Evolutionary conservation across 257 asterid genomes (phyloP), one percentile per base, ranked within the genome.

Genomic region (Gynochthodes officinalis): DNA sequence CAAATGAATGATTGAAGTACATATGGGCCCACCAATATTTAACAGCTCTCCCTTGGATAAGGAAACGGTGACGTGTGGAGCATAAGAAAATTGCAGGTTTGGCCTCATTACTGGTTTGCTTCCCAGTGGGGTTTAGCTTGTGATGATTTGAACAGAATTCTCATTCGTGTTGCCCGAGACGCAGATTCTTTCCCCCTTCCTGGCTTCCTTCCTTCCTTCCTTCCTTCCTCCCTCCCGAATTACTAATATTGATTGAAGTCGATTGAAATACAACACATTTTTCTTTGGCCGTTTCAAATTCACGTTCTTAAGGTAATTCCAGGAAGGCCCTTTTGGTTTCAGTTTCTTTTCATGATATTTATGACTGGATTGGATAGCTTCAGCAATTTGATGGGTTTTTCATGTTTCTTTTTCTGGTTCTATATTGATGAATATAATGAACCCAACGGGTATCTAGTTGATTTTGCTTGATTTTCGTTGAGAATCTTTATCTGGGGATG

Each of bases 301-400:
- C 68, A 7, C 30, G 10, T 35, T 32, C 19, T 63, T 63, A 39
- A 63, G 68, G 68, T 63, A 63, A 35, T 63, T 63, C 68, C 6
- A 21, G 14, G 8, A 28, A 62, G 5, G 3, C 48, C 48, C 48
- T 62, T 62, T 63, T 63, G 30, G 25, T 63, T 35, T 37, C 49
- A 14, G 27, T 50, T 50, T 19, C 57, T 18, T 21, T 50, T 21
- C 9, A 50, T 50, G 27, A 50, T 61, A 28, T 61, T 18, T 35
- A 21, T 19, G 57, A 7, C 57, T 18, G 7, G 57, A 7, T 37
- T 61, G 67, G 12, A 7, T 61, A 61, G 67, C 10, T 63, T 35
- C 64, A 6, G 64, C 37, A 30, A 32, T 64, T 40, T 64, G 0
- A 13, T 64, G 27, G 7, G 0, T 40, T 21, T 40, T 3, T 23